Conservation (phyloP, 345 rosid genomes). For the Citrus glauca region DNA sequence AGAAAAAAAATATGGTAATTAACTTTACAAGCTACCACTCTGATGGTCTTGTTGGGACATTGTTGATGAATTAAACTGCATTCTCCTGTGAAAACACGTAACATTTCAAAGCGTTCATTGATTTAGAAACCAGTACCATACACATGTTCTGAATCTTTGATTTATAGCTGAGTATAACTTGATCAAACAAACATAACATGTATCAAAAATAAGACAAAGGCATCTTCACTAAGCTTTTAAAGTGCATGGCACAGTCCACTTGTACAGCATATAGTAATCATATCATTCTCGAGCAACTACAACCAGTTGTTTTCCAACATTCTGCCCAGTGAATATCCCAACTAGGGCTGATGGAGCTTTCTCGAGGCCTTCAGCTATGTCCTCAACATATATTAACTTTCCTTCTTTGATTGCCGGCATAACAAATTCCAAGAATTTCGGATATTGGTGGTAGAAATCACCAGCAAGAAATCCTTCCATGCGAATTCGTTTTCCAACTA, state of each 20-base stretch:
- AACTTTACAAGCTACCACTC: no score
- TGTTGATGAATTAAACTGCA: no score
- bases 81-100: not conserved
- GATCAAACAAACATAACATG: not conserved
- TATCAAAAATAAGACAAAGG: not conserved
- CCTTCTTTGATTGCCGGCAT: constrained; percentile 40
- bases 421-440: constrained; percentile 34
- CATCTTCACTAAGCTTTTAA: not conserved
- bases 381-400: constrained; percentile 47
- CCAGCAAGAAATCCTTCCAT: constrained; percentile 37
- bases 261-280: not conserved
- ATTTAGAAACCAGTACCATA: not conserved
- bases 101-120: not conserved
- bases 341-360: constrained; percentile 43
- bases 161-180: not conserved
- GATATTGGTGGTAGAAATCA: constrained; percentile 32
- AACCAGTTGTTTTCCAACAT: constrained; percentile 50
- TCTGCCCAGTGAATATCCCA: constrained; percentile 46
- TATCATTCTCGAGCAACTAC: constrained; percentile 35
- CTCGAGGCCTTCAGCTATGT: constrained; percentile 47
- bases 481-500: constrained; percentile 27
- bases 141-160: not conserved
- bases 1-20: no score
- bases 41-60: no score
- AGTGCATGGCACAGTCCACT: not conserved